Conservation (phyloP, 2,329 filamentous ascomycete species). For the Coniochaeta pulveracea region DNA sequence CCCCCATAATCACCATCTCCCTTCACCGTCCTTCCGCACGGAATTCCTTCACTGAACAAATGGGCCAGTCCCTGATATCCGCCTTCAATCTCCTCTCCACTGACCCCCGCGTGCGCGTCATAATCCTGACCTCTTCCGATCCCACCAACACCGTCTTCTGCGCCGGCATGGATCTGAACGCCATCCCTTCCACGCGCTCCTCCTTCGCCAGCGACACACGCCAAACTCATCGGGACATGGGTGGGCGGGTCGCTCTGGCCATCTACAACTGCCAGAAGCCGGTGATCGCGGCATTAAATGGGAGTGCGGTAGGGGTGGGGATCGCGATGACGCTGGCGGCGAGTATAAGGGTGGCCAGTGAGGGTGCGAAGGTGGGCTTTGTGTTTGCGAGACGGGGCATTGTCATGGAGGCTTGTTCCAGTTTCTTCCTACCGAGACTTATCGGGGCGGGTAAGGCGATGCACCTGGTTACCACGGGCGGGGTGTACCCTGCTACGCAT, state of each 20-base stretch:
- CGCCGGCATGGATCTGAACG: constrained; percentile 42
- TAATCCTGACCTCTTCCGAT: constrained; percentile 44
- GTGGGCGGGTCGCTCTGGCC: constrained; percentile 41
- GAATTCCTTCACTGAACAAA: constrained; percentile 58
- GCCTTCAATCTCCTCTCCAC: constrained; percentile 38
- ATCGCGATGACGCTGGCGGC: constrained; percentile 51
- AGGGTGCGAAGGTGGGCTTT: constrained; percentile 57
- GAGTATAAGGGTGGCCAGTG: constrained; percentile 39
- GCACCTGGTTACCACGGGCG: constrained; percentile 56
- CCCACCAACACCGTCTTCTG: constrained; percentile 39
- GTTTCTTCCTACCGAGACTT: constrained; percentile 61
- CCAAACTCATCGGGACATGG: constrained; percentile 32
- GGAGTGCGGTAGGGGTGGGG: constrained; percentile 47
- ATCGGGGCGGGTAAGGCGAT: constrained; percentile 53
- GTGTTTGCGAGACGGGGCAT: constrained; percentile 62
- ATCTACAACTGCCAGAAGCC: constrained; percentile 48
- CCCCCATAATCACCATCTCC: constrained; percentile 50
- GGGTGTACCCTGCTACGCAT: constrained; percentile 41
- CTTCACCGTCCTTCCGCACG: constrained; percentile 53
- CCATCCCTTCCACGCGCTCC: constrained; percentile 9
- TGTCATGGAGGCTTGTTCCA: constrained; percentile 60
- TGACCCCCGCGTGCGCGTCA: constrained; percentile 41
- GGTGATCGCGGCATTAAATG: constrained; percentile 47
- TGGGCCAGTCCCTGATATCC: constrained; percentile 48
- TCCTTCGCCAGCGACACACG: constrained; percentile 15